Conservation (phyloP, 1,284 basidiomycete species). For the Afroboletus lepidellus region DNA sequence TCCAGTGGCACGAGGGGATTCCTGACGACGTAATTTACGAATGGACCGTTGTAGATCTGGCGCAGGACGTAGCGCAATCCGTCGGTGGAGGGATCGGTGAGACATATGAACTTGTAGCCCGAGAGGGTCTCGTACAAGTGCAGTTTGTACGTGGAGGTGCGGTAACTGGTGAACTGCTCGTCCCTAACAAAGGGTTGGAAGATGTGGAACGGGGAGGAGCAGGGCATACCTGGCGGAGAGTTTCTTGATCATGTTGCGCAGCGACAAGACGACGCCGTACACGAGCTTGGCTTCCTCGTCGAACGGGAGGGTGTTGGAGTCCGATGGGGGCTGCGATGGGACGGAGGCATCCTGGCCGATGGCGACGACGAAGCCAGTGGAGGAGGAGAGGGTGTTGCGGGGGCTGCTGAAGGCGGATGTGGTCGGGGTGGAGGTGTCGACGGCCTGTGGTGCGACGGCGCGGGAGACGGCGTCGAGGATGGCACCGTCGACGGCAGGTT, state of each 20-base stretch:
- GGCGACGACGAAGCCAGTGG: conserved; percentile 67
- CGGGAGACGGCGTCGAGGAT: conserved; percentile 76
- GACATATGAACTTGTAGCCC: conserved; percentile 93
- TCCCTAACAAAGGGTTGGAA: conserved; percentile 49
- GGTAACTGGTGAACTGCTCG: conserved; percentile 89
- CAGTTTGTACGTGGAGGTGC: conserved; percentile 90
- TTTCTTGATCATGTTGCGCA: conserved; percentile 95
- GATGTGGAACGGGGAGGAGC: not conserved
- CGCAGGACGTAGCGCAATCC: conserved; percentile 81
- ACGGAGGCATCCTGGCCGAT: conserved; percentile 50
- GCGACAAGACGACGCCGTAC: conserved; percentile 90
- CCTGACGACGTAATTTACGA: conserved; percentile 89
- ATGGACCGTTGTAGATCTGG: conserved; percentile 92
- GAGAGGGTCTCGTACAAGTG: conserved; percentile 92
- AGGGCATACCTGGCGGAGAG: conserved; percentile 67
- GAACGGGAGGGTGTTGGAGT: conserved; percentile 71
- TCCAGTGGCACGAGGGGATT: conserved; percentile 88
- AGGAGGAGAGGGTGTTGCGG: conserved; percentile 59
- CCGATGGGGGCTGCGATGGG: conserved; percentile 38
- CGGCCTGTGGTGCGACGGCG: conserved; percentile 48
- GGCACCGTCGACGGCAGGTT: conserved; percentile 66
- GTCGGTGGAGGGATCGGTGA: conserved; percentile 84
- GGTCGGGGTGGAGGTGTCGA: conserved; percentile 33
- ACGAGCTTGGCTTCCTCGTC: conserved; percentile 98
- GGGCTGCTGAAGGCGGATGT: conserved; percentile 50